phyloP scores from a whole-genome alignment of 257 asterid genomes.

The Parsonsia alboflavescens region DNA sequence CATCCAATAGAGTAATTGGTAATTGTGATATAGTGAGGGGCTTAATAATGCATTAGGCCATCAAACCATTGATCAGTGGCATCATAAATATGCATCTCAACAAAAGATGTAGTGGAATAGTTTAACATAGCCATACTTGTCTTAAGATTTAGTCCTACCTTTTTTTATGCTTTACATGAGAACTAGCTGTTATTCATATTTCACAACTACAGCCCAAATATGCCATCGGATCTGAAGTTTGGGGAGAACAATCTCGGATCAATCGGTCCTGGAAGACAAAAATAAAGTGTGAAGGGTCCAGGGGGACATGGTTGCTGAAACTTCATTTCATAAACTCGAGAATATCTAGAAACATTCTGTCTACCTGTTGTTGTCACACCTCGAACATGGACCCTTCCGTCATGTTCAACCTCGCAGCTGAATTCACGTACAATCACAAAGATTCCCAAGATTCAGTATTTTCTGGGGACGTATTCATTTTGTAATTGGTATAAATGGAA shows the following conservation, averaged over 20 bases:
- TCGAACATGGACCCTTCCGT: conserved; percentile 57
- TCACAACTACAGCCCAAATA: conserved; percentile 67
- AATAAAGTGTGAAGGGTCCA: conserved; percentile 70
- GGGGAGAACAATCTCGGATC: conserved; percentile 67
- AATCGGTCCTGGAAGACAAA: conserved; percentile 78
- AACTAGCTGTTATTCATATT: conserved; percentile 18
- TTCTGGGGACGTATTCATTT: not conserved
- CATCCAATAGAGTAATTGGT: too few species aligned
- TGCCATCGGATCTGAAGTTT: conserved; percentile 63
- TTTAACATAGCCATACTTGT: too few species aligned
- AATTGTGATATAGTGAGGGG: too few species aligned
- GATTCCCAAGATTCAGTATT: not conserved
- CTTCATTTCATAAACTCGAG: conserved; percentile 65
- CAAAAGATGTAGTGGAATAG: too few species aligned
- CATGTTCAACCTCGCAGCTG: conserved; percentile 50
- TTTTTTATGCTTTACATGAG: not conserved
- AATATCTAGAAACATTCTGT: conserved; percentile 37
- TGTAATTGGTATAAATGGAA: not conserved
- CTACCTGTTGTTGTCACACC: conserved; percentile 74
- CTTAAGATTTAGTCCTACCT: too few species aligned
- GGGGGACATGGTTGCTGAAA: conserved; percentile 72
- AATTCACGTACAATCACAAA: conserved; percentile 50
- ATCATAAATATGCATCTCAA: too few species aligned
- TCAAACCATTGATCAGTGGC: too few species aligned
- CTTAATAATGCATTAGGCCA: too few species aligned